Evolutionary conservation across 106 monocot genomes (phyloP), one percentile per base, ranked within the genome.

Genomic region (Dendrobium catenatum): DNA sequence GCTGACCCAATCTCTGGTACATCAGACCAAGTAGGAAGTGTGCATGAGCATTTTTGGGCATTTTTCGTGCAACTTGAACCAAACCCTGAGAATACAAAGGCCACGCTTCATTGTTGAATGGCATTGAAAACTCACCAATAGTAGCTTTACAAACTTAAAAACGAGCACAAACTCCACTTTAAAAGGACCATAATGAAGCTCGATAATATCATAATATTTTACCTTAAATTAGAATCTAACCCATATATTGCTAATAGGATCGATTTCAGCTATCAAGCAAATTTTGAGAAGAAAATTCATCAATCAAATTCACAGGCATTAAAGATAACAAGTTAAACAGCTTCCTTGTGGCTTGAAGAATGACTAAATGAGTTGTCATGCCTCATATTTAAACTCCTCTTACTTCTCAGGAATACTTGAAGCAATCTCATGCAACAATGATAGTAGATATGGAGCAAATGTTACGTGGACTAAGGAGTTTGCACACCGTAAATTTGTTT

Each of bases 1-100:
- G 95, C 85, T 99, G 99, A 68, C 91, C 90, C 77, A 99, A 82
- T 76, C 99, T 95, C 75, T 95, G 95, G 83, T 95, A 95, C 95
- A 99, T 99, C 49, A 99, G 72, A 33, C 98, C 94, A 51, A 98
- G 89, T 20, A 95, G 33, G 81, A 91, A 95, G 86, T 99, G 95
- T 68, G 90, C 88, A 81, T 99, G 95, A 64, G 95, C 99, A 93
- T 99, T 99, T 84, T 95, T 99, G 17, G 91, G 91, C 91, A 95
- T 91, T 88, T 93, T 99, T 51, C 95, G 76, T 22, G 95, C 88
- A 81, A 95, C 86, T 79, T 99, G 91, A 31, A 95, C 88, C 85
- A 99, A 93, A 17, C 91, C 99, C 99, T 99, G 24, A 72, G 31
- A 82, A 88, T 3, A 42, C 41, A 74, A 44, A 74, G 18, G 9